These are phyloP conservation scores for Penicillium pulvis DNA, from an alignment of 495 filamentous ascomycete genomes.

Conservation along the genomic window DNA sequence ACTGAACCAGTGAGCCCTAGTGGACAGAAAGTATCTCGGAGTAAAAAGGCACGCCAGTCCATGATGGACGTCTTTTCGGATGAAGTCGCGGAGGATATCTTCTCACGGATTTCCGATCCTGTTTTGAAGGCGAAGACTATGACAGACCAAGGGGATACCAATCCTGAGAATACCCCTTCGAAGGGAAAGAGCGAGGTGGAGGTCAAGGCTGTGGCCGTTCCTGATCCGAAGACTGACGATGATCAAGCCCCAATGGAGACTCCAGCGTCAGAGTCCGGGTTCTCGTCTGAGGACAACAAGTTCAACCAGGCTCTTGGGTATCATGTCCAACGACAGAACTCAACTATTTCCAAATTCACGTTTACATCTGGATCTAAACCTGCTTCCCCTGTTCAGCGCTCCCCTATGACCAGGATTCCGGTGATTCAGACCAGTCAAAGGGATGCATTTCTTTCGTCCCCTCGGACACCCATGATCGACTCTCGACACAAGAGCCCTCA, in stretches of 20 bases:
- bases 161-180: not conserved
- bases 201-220: not conserved
- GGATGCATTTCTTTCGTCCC: slow-evolving; percentile 8
- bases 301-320: slow-evolving; percentile 39
- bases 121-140: not conserved
- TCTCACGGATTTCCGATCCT: slow-evolving; percentile 52
- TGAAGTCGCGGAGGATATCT: slow-evolving; percentile 64
- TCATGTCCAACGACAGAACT: slow-evolving; percentile 42
- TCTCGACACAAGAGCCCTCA: slow-evolving; percentile 21
- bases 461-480: slow-evolving; percentile 11
- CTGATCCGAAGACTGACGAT: not conserved
- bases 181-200: not conserved
- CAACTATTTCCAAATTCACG: slow-evolving; percentile 37
- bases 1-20: slow-evolving; percentile 52
- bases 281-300: slow-evolving; percentile 17
- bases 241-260: not conserved
- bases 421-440: slow-evolving; percentile 14
- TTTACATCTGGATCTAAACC: slow-evolving; percentile 25
- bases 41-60: slow-evolving; percentile 51
- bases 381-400: slow-evolving; percentile 2
- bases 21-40: slow-evolving; percentile 43
- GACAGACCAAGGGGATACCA: not conserved
- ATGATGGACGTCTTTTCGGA: slow-evolving; percentile 66
- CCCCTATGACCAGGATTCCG: slow-evolving; percentile 15
- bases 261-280: not conserved